These are phyloP conservation scores for Penicillium sp. DNA, from an alignment of 2,329 filamentous ascomycete genomes.

Conservation along the genomic window DNA sequence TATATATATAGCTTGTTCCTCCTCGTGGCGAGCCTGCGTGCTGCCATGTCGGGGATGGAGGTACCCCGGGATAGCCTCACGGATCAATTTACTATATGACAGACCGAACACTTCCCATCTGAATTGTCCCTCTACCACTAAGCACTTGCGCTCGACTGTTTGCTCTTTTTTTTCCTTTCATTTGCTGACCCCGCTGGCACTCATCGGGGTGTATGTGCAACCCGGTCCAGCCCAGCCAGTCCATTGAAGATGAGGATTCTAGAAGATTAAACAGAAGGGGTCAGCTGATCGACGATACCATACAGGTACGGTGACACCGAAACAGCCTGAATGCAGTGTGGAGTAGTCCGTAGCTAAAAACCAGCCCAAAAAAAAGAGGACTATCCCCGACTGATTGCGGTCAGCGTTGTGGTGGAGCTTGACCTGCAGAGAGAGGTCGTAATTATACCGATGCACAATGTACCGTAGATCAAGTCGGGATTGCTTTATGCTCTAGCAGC, in stretches of 20 bases:
- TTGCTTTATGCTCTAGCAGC: too few species aligned
- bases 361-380: conserved; percentile 14
- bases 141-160: too few species aligned
- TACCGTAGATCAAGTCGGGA: not conserved
- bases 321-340: conserved; percentile 23
- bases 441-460: not conserved
- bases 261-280: not conserved
- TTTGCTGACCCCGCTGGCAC: not conserved
- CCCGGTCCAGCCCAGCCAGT: not conserved
- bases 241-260: not conserved
- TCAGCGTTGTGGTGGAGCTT: conserved; percentile 8
- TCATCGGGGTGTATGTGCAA: conserved; percentile 2
- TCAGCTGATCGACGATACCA: conserved; percentile 22
- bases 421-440: not conserved
- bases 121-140: too few species aligned
- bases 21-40: too few species aligned
- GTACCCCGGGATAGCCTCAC: too few species aligned
- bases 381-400: conserved; percentile 19
- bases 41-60: too few species aligned
- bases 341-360: conserved; percentile 4
- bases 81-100: too few species aligned
- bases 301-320: conserved; percentile 14
- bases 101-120: too few species aligned
- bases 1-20: too few species aligned
- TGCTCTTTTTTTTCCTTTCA: not conserved